Base-by-base conservation (phyloP, 2,329 filamentous ascomycete species). In the Ophiosphaerella narmari region DNA sequence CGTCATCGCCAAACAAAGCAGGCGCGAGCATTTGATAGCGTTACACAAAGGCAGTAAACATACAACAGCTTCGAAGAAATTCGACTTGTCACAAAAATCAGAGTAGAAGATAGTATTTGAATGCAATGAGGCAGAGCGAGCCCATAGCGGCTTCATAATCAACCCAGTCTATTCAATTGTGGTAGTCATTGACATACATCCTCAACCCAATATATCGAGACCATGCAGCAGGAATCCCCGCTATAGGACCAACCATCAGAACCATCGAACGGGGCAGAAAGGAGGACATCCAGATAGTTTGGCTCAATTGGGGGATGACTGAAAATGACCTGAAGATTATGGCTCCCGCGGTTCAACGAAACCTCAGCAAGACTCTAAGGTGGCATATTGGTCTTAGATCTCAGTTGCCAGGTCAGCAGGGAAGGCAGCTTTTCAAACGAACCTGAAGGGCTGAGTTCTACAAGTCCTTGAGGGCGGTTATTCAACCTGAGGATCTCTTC, bases 401-500 rank as follows among this genome's bases (percentile, higher is more conserved):
- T 7, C 59, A 65, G 35, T 63, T 77, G 24, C 73, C 73, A 18
- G 61, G 64, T 26, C 61, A 65, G 44, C 68, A 74, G 55, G 74
- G 74, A 29, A 63, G 73, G 45, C 75, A 73, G 48, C 59, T 76
- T 21, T 76, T 76, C 65, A 72, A 71, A 50, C 71, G 71, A 9
- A 74, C 72, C 2, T 76, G 73, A 74, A 76, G 76, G 39, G 72
- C 73, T 12, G 72, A 75, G 29, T 70, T 76, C 11, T 77, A 75
- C 56, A 67, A 71, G 14, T 73, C 74, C 2, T 62, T 76, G 40
- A 72, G 74, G 51, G 64, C 62, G 23, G 63, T 66, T 42, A 67
- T 71, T 44, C 65, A 66, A 14, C 65, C 67, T n/a, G 60, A 68
- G n/a, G 74, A 77, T 45, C 60, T 76, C 5, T 72, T 74, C 58